These are phyloP conservation scores for Cytospora leucostoma DNA, from an alignment of 2,329 filamentous ascomycete genomes.

Conservation along the genomic window DNA sequence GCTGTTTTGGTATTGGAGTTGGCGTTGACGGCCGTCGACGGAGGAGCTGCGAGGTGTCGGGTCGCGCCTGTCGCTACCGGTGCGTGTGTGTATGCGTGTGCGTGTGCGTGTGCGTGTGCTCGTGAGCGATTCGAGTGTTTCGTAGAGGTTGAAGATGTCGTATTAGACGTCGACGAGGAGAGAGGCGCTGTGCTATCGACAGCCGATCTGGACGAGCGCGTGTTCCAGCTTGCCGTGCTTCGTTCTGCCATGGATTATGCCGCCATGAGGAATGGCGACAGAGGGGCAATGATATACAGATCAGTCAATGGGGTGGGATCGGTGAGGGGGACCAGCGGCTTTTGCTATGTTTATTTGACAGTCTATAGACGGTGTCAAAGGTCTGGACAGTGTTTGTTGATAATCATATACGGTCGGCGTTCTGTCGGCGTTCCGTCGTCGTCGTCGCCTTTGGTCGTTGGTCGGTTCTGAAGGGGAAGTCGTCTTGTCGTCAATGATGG, in stretches of 20 bases:
- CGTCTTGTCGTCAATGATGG: neutral
- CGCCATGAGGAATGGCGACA: slow-evolving; percentile 58
- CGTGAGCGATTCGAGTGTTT: neutral
- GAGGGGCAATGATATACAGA: slow-evolving; percentile 24
- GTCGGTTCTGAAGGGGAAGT: neutral
- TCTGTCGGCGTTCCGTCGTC: neutral
- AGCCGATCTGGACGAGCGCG: slow-evolving; percentile 52
- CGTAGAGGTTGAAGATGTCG: slow-evolving; percentile 26
- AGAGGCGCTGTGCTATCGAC: slow-evolving; percentile 47
- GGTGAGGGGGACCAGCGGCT: slow-evolving; percentile 9
- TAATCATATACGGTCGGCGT: slow-evolving; percentile 2
- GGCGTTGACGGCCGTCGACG: neutral
- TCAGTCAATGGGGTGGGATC: slow-evolving; percentile 4
- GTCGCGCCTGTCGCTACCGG: slow-evolving; percentile 7
- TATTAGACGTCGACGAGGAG: slow-evolving; percentile 30
- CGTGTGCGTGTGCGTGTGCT: slow-evolving; percentile 9
- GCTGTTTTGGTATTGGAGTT: neutral
- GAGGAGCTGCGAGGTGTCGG: slow-evolving; percentile 7
- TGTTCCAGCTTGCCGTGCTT: slow-evolving; percentile 48
- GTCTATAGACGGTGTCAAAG: slow-evolving; percentile 11
- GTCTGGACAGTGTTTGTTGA: slow-evolving; percentile 9
- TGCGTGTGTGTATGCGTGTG: slow-evolving; percentile 1
- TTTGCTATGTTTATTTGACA: slow-evolving; percentile 15
- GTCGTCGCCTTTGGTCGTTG: slow-evolving; percentile 5
- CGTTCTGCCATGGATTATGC: slow-evolving; percentile 67